Conservation (phyloP, 2,329 filamentous ascomycete species). For the Penicillium palitans region DNA sequence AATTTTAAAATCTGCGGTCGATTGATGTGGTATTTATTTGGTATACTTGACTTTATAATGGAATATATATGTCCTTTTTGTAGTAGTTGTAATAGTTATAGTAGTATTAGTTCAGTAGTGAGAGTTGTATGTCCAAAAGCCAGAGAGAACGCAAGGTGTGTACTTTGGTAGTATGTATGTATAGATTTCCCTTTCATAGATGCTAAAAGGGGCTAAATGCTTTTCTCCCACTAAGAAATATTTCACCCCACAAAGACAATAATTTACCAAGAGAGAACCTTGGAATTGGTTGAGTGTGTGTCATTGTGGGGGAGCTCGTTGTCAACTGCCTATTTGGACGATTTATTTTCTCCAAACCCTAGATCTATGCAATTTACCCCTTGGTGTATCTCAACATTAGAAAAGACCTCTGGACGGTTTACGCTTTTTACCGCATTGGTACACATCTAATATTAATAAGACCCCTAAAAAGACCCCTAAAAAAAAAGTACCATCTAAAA, state of each 20-base stretch:
- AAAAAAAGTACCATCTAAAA: neutral
- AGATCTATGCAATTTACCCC: neutral
- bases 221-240: neutral
- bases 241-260: neutral
- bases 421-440: neutral
- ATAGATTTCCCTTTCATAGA: neutral
- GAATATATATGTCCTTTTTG: neutral
- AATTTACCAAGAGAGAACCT: neutral
- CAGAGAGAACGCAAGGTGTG: neutral
- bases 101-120: neutral
- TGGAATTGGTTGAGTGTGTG: neutral
- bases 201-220: neutral
- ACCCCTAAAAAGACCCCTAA: neutral
- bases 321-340: conserved; percentile 6
- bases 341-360: neutral
- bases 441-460: neutral
- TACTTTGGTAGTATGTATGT: neutral
- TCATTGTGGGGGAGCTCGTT: conserved; percentile 2
- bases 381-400: neutral
- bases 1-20: neutral
- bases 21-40: neutral
- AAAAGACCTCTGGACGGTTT: neutral
- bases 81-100: neutral
- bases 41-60: neutral
- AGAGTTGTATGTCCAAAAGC: neutral